A percentile compares a stretch with the other conserved stretches of the same genome.
Conservation (phyloP, 2,329 filamentous ascomycete species). For the Sordariomycetes sp. region DNA sequence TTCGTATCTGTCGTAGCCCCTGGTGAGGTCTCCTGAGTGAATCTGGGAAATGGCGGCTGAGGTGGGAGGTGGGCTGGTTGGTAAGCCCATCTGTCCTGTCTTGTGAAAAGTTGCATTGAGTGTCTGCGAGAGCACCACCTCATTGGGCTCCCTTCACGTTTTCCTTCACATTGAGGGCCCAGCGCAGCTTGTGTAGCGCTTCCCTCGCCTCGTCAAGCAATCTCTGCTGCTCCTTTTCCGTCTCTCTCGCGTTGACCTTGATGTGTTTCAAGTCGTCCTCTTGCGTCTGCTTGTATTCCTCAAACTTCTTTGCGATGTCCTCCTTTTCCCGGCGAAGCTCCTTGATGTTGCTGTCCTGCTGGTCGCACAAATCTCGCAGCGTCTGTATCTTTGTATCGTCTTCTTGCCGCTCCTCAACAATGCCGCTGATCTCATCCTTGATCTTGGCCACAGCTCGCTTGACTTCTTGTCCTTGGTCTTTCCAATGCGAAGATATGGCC, state of each 20-base stretch:
- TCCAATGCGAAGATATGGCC: slow-evolving; percentile 56
- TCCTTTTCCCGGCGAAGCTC: slow-evolving; percentile 52
- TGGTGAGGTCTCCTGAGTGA: not conserved
- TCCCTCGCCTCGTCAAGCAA: slow-evolving; percentile 49
- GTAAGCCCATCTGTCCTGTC: not conserved
- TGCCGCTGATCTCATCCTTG: slow-evolving; percentile 40
- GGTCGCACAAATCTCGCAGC: slow-evolving; percentile 61
- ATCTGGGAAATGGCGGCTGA: not conserved
- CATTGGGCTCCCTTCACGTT: slow-evolving; percentile 47
- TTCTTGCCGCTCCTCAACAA: slow-evolving; percentile 44
- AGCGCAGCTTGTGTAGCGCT: slow-evolving; percentile 59
- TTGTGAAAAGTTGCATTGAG: not conserved
- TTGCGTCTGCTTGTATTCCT: slow-evolving; percentile 55
- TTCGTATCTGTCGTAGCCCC: slow-evolving; percentile 1
- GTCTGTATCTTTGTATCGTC: slow-evolving; percentile 57
- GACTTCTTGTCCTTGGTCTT: slow-evolving; percentile 55
- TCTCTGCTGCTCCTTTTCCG: slow-evolving; percentile 52
- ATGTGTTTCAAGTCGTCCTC: slow-evolving; percentile 52
- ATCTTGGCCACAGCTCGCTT: slow-evolving; percentile 40
- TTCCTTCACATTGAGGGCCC: slow-evolving; percentile 61
- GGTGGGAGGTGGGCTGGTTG: not conserved
- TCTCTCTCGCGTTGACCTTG: slow-evolving; percentile 43
- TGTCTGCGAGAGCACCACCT: too few species aligned
- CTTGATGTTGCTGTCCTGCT: slow-evolving; percentile 61
- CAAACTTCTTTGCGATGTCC: slow-evolving; percentile 50